Percentiles rank a stretch among this genome's conserved stretches.
Evolutionary conservation across 352 stramenopile species (phyloP).

Genomic region (Aphanomyces euteiches): DNA sequence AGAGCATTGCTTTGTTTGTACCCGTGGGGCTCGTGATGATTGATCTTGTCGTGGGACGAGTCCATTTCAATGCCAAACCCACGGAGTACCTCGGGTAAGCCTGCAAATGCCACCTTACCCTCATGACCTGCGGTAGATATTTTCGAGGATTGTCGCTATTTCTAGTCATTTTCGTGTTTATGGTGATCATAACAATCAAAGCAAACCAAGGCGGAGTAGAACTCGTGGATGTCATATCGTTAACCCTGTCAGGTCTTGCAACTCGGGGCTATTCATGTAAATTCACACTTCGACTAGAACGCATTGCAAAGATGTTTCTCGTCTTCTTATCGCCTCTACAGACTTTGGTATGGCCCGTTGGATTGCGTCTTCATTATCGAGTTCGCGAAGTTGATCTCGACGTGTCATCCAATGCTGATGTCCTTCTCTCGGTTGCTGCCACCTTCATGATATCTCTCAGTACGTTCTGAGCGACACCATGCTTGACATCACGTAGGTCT

Average conservation of each 20-base stretch:
- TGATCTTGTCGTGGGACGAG: background rate
- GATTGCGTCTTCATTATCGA: background rate
- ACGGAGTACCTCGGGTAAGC: too few relatives aligned
- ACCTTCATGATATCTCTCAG: background rate
- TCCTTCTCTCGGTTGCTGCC: too few relatives aligned
- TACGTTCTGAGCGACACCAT: background rate
- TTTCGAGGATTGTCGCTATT: background rate
- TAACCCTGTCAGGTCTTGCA: too few relatives aligned
- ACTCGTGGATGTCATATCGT: too few relatives aligned
- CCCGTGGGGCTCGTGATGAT: background rate
- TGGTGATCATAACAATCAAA: background rate
- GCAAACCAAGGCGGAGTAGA: too few relatives aligned
- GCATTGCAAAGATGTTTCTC: background rate
- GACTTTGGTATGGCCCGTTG: background rate
- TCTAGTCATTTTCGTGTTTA: background rate
- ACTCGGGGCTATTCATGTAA: too few relatives aligned
- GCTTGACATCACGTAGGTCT: too few relatives aligned
- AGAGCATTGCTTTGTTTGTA: background rate
- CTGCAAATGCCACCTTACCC: too few relatives aligned
- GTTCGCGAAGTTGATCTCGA: background rate
- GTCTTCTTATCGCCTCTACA: background rate
- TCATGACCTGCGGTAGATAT: too few relatives aligned
- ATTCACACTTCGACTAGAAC: background rate
- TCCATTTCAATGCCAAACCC: background rate
- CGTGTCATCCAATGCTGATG: too few relatives aligned